These are phyloP conservation scores for Curvularia spicifera DNA, from an alignment of 2,329 filamentous ascomycete species.

Conservation along the genomic window DNA sequence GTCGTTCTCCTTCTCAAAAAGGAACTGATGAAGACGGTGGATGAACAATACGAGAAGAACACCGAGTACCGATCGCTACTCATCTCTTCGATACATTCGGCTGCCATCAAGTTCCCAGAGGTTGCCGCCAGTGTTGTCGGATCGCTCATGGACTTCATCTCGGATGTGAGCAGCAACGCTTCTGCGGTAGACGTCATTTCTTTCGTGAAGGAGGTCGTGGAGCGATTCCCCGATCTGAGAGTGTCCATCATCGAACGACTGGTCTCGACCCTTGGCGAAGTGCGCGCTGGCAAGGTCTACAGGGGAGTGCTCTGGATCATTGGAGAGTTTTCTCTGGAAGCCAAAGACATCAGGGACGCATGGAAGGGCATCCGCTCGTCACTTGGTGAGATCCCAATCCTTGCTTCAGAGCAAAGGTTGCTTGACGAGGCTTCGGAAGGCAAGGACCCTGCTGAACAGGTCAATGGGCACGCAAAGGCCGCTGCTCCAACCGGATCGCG, in stretches of 20 bases:
- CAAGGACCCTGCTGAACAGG: constrained; percentile 69
- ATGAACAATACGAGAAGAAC: constrained; percentile 95
- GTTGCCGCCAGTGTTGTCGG: constrained; percentile 96
- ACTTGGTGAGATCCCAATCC: constrained; percentile 93
- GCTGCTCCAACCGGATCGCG: constrained; percentile 81
- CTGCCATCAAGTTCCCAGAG: constrained; percentile 98
- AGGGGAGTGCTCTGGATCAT: constrained; percentile 97
- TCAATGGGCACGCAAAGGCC: constrained; percentile 80
- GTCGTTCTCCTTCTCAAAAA: constrained; percentile 97
- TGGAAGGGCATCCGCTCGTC: constrained; percentile 96
- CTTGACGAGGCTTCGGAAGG: constrained; percentile 75
- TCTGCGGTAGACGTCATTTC: constrained; percentile 97
- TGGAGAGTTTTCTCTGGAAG: constrained; percentile 93
- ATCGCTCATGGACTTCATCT: constrained; percentile 98
- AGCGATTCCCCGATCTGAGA: constrained; percentile 92
- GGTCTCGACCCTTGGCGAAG: constrained; percentile 88
- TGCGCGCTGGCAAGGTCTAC: constrained; percentile 96
- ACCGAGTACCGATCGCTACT: constrained; percentile 73
- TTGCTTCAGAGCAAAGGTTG: constrained; percentile 90
- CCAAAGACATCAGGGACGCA: constrained; percentile 91
- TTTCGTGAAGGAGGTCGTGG: constrained; percentile 98
- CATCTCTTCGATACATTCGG: constrained; percentile 97
- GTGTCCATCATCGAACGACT: constrained; percentile 86
- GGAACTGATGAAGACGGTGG: constrained; percentile 94
- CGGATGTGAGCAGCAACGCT: constrained; percentile 97